phyloP scores from a whole-genome alignment of 73 alveolate genomes.

The Tetrahymena elliotti region DNA sequence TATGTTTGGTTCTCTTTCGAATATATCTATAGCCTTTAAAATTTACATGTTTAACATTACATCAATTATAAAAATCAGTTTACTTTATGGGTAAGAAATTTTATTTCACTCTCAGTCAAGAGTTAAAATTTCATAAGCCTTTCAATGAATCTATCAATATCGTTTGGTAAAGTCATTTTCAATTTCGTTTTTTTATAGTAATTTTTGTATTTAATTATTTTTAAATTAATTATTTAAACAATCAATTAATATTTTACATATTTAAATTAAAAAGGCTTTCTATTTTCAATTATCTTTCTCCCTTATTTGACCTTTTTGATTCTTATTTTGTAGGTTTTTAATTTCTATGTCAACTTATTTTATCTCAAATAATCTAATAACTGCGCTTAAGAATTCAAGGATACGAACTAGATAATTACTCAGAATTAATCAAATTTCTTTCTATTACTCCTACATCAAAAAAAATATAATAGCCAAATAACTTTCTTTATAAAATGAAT shows the following conservation, averaged over 20 bases:
- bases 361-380: background rate
- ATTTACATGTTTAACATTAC: too few species aligned
- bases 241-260: too few species aligned
- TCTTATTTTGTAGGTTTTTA: background rate
- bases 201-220: background rate
- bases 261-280: too few species aligned
- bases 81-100: slow-evolving; percentile 54
- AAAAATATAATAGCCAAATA: too few species aligned
- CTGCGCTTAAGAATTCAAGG: background rate
- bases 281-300: background rate
- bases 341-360: background rate
- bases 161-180: background rate
- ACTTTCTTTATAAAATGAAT: too few species aligned
- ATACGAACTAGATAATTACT: background rate
- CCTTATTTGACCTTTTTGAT: background rate
- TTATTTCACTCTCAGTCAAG: slow-evolving; percentile 85
- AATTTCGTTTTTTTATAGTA: too few species aligned
- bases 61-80: background rate
- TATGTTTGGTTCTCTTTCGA: slow-evolving; percentile 48
- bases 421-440: background rate
- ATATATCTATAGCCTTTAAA: slow-evolving; percentile 63
- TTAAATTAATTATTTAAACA: too few species aligned
- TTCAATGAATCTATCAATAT: slow-evolving; percentile 45
- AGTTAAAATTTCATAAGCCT: slow-evolving; percentile 64
- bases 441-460: background rate